Evolutionary conservation across 2,329 filamentous ascomycete species (phyloP), one percentile per base, ranked within the genome.

Genomic region (Clonostachys sp.): DNA sequence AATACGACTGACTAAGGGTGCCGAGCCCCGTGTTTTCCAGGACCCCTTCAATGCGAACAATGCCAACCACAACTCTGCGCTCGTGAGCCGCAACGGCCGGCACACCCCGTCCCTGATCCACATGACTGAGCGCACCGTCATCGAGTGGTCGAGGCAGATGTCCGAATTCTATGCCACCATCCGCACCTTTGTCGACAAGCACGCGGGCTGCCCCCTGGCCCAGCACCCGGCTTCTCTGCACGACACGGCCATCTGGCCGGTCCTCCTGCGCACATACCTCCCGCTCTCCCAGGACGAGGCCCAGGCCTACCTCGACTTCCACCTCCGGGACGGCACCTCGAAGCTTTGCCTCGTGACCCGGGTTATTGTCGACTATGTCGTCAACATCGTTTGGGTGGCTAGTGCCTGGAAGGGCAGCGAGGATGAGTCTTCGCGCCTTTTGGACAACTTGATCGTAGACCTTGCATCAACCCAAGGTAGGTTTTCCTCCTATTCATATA

Each of bases 341-440:
- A 71, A 71, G 55, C 62, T 63, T 4, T 72, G 68, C 51, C 60
- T 72, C n/a, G 64, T 72, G 14, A 70, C 69, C 3, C 63, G 69
- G 7, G 61, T 71, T 50, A 61, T 71, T 17, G 61, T 72, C 33
- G 68, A 72, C 54, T 71, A 66, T 47, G 60, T 72, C 39, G 67
- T 72, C 46, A 67, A 68, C 49, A 60, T 66, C 4, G 63, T 71
- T 38, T 70, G 69, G 66, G 62, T 63, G 3, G 61, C 65, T 6
- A 58, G 60, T 34, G 67, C 67, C 6, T 72, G 69, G 69, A 59
- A 59, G 45, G 66, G 66, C 17, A 63, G 64, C 6, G 65, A 69
- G 9, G 12, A n/a, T 42, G 13, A 17, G 12, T 18, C 40, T 42
- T 17, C 40, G 24, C 17, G 40, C 24, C 18, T 12, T 17, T 18